Conservation (phyloP, 2,329 filamentous ascomycete genomes). For the Meredithiella fracta region DNA sequence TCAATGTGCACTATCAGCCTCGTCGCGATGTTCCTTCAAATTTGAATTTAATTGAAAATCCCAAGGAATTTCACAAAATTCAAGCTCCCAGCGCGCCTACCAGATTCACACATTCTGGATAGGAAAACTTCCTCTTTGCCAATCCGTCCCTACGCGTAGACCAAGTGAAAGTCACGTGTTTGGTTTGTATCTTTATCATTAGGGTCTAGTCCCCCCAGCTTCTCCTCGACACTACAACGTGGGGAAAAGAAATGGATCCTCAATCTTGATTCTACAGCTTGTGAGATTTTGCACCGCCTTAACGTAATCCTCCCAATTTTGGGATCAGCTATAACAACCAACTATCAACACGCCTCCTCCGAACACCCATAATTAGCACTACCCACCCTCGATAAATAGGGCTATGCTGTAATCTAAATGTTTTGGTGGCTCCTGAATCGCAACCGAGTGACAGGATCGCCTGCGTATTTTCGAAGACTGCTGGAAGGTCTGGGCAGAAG, state of each 20-base stretch:
- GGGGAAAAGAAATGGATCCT: background rate
- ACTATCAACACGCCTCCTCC: no score
- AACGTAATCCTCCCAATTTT: background rate
- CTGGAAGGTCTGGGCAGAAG: background rate
- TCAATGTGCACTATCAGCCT: background rate
- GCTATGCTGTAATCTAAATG: background rate
- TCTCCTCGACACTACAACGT: background rate
- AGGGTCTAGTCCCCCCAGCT: background rate
- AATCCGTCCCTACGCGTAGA: no score
- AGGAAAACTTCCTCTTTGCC: no score
- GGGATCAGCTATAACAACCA: no score
- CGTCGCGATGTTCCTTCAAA: background rate
- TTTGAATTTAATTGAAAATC: background rate
- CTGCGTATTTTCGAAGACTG: background rate
- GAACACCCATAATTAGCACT: no score
- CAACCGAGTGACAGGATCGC: background rate
- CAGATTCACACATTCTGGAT: background rate
- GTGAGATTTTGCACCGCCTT: background rate
- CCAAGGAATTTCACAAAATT: background rate
- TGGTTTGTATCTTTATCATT: background rate
- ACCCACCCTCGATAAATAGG: background rate
- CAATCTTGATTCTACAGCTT: background rate
- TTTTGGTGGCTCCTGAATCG: background rate
- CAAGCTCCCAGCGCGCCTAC: background rate
- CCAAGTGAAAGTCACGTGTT: background rate